A percentile compares a stretch with the other conserved stretches of the same genome.
phyloP scores from a whole-genome alignment of 2,329 filamentous ascomycete genomes.

The Epichloe festucae region DNA sequence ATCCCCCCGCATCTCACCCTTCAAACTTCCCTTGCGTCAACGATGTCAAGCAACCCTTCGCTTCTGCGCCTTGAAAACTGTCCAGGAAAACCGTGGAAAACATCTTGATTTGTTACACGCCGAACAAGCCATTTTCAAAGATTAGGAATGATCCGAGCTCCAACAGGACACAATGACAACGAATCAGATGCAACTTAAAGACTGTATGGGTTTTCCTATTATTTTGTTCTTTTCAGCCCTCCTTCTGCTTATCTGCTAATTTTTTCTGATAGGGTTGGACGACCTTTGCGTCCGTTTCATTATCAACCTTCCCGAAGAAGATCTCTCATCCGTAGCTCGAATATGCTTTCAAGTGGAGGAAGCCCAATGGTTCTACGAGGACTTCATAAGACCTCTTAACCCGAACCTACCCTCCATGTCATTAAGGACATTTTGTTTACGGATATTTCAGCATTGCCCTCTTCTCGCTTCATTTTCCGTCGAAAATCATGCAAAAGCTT shows the following conservation, averaged over 20 bases:
- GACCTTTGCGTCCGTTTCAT: conserved; percentile 97
- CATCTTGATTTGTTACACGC: conserved; percentile 2
- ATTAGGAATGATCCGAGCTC: conserved; percentile 8
- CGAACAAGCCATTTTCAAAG: background rate
- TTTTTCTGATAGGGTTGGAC: conserved; percentile 60
- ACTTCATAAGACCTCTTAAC: conserved; percentile 89
- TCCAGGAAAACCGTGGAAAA: conserved; percentile 19
- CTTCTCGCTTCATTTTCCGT: conserved; percentile 70
- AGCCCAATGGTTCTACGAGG: conserved; percentile 99
- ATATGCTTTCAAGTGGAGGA: conserved; percentile 99
- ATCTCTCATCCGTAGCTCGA: conserved; percentile 77
- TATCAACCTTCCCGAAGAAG: conserved; percentile 86
- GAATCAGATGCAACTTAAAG: conserved; percentile 75
- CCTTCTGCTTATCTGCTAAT: conserved; percentile 11
- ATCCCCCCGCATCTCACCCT: background rate
- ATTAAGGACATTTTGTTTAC: conserved; percentile 72
- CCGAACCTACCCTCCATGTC: conserved; percentile 73
- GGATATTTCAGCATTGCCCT: conserved; percentile 90
- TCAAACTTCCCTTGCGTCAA: conserved; percentile 3
- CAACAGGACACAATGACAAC: conserved; percentile 50
- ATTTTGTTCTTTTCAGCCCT: background rate
- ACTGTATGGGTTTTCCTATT: conserved; percentile 47
- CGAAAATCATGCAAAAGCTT: conserved; percentile 68
- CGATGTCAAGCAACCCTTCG: conserved; percentile 21
- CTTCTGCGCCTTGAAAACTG: conserved; percentile 17